Percentiles rank a stretch among this genome's conserved stretches.
These are phyloP conservation scores for Hymenoscyphus infarciens DNA, from an alignment of 2,329 filamentous ascomycete genomes.

Conservation along the genomic window DNA sequence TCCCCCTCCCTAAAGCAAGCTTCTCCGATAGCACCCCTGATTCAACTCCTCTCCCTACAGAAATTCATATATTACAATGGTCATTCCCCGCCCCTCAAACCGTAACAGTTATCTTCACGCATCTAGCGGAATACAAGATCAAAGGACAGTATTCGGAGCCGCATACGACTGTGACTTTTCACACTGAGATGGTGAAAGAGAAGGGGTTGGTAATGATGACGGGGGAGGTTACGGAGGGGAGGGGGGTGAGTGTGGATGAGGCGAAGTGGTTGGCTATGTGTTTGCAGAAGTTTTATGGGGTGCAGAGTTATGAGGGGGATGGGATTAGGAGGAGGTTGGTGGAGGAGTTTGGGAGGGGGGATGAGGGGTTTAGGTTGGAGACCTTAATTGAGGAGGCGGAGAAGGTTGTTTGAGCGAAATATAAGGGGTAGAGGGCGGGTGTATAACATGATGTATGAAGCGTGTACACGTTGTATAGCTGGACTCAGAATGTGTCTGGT, in stretches of 20 bases:
- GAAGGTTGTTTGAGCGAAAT: constrained; percentile 55
- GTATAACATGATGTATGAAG: not conserved
- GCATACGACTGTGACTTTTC: constrained; percentile 91
- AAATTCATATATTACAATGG: constrained; percentile 97
- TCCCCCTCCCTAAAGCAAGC: constrained; percentile 70
- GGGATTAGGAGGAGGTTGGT: constrained; percentile 65
- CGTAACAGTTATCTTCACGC: constrained; percentile 84
- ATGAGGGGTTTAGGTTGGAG: constrained; percentile 76
- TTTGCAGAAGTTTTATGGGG: constrained; percentile 88
- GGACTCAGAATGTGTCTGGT: not conserved
- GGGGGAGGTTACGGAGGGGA: constrained; percentile 71
- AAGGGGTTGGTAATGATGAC: constrained; percentile 84
- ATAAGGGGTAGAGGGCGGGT: not conserved
- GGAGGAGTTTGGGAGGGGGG: constrained; percentile 77
- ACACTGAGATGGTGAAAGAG: constrained; percentile 70
- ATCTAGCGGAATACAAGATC: constrained; percentile 88
- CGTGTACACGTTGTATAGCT: too few relatives aligned
- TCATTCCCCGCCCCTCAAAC: constrained; percentile 72
- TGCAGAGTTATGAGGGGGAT: constrained; percentile 45
- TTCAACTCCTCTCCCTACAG: constrained; percentile 58
- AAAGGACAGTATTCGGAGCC: constrained; percentile 85
- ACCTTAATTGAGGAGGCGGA: constrained; percentile 86
- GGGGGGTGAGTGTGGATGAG: constrained; percentile 74
- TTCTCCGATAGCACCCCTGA: not conserved
- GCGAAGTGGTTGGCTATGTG: constrained; percentile 91